Conservation (phyloP, 768 basidiomycete genomes). For the Pulveroboletus ravenelii region DNA sequence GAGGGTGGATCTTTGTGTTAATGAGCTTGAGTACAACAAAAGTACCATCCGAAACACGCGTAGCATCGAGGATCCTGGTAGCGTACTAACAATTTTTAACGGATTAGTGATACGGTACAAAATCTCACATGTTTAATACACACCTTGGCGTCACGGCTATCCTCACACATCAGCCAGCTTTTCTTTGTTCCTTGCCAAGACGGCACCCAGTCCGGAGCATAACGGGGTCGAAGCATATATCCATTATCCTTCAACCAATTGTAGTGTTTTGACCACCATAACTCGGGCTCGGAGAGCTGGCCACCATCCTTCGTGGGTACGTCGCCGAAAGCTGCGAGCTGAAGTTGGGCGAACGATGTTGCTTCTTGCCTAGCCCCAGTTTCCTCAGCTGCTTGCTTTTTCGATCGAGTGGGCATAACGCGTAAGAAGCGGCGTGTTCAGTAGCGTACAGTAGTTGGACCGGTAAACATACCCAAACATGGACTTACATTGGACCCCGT, state of each 20-base stretch:
- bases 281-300: slow-evolving; percentile 4
- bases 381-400: neutral
- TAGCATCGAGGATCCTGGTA: slow-evolving; percentile 26
- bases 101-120: slow-evolving; percentile 13
- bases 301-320: neutral
- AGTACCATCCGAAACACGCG: slow-evolving; percentile 23
- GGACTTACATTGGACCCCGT: slow-evolving; percentile 3
- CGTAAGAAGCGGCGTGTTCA: no score
- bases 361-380: neutral
- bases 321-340: slow-evolving; percentile 1
- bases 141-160: neutral
- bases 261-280: slow-evolving; percentile 9
- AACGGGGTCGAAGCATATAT: no score
- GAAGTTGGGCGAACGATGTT: neutral
- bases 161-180: no score
- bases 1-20: slow-evolving; percentile 8
- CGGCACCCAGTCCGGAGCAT: no score
- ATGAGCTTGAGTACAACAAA: slow-evolving; percentile 31
- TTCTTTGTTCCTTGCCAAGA: no score
- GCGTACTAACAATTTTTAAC: slow-evolving; percentile 2
- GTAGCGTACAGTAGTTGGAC: no score
- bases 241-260: no score
- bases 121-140: neutral
- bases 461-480: neutral
- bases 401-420: neutral